These are phyloP conservation scores for Capsicum rhomboideum DNA, from an alignment of 257 asterid genomes.

Conservation along the genomic window DNA sequence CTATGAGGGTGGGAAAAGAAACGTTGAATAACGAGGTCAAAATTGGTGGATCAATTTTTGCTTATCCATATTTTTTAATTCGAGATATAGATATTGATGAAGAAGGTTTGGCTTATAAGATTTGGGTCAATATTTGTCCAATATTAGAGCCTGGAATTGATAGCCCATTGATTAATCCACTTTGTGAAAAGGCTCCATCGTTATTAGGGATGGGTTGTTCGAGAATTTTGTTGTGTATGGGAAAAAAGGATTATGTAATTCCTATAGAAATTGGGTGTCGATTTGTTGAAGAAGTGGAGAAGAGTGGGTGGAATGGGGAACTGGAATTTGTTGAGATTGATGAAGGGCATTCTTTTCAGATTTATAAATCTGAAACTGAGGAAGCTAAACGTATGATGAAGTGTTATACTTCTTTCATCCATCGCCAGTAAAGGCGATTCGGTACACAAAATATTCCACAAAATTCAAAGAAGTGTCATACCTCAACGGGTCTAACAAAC, in stretches of 20 bases:
- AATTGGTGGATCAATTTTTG: slow-evolving; percentile 10
- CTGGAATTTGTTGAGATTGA: slow-evolving; percentile 36
- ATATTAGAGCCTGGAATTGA: neutral
- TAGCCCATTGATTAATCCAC: neutral
- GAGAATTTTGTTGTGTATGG: slow-evolving; percentile 1
- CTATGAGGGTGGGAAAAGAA: slow-evolving; percentile 10
- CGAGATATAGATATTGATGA: neutral
- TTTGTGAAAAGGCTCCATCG: neutral
- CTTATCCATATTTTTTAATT: slow-evolving; percentile 7
- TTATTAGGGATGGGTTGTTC: neutral
- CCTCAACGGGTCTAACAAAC: too few species aligned
- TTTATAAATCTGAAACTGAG: neutral
- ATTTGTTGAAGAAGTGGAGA: slow-evolving; percentile 33
- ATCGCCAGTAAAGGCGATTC: neutral
- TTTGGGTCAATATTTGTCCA: neutral
- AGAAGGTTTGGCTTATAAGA: neutral
- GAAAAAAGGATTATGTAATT: slow-evolving; percentile 19
- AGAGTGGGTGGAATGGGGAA: slow-evolving; percentile 51
- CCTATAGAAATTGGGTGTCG: neutral
- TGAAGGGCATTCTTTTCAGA: slow-evolving; percentile 36
- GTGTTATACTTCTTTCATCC: slow-evolving; percentile 28
- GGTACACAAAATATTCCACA: neutral
- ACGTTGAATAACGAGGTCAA: neutral
- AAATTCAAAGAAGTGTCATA: neutral
- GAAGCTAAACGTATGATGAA: slow-evolving; percentile 30